phyloP scores from a whole-genome alignment of 1,284 basidiomycete species.

The Cryptococcus wingfieldii region DNA sequence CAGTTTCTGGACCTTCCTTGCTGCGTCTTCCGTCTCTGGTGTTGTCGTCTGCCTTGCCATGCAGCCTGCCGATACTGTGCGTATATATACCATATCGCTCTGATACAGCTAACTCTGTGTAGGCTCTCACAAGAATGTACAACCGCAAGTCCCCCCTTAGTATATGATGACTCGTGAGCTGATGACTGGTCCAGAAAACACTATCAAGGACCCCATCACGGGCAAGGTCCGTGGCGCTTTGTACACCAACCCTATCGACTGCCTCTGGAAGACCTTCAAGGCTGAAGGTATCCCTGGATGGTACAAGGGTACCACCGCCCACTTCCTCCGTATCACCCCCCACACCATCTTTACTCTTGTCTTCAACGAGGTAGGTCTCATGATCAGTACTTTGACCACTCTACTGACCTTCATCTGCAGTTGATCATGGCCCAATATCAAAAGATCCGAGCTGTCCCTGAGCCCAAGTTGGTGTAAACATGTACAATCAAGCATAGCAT shows the following conservation, averaged over 20 bases:
- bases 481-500: no score
- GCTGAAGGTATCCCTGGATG: constrained; percentile 83
- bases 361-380: constrained; percentile 60
- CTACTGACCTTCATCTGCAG: constrained; percentile 10
- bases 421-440: constrained; percentile 70
- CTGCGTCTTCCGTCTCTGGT: constrained; percentile 83
- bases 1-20: constrained; percentile 81
- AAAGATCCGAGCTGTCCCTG: constrained; percentile 11
- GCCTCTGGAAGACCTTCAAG: constrained; percentile 91
- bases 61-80: constrained; percentile 57
- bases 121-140: constrained; percentile 92
- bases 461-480: no score
- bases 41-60: constrained; percentile 86
- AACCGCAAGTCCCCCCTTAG: constrained; percentile 57
- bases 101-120: not conserved
- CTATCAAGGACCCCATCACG: constrained; percentile 60
- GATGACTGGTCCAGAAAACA: constrained; percentile 57
- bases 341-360: constrained; percentile 84
- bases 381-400: no score
- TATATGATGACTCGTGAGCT: not conserved
- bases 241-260: constrained; percentile 90
- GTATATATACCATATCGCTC: constrained; percentile 1
- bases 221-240: constrained; percentile 71
- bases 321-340: constrained; percentile 85
- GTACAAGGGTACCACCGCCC: constrained; percentile 93